A percentile compares a stretch with the other conserved stretches of the same genome.
Evolutionary conservation across 2,329 filamentous ascomycete genomes (phyloP).

Genomic region (Colletotrichum sp.): DNA sequence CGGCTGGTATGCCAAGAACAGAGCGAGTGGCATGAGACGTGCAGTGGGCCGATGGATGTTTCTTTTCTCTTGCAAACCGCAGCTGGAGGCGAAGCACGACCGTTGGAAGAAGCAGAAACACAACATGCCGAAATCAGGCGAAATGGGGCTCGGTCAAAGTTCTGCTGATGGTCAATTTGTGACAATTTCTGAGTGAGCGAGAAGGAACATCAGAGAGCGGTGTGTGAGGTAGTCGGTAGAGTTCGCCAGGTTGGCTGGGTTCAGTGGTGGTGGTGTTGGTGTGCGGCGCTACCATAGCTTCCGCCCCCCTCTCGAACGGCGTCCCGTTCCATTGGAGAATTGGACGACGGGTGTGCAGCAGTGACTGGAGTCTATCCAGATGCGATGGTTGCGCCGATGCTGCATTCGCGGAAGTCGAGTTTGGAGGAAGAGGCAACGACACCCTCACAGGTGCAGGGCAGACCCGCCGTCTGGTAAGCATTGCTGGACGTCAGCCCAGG

Average conservation of each 20-base stretch:
- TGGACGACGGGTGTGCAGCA: constrained; percentile 4
- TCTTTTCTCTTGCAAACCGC: not conserved
- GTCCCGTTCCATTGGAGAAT: constrained; percentile 12
- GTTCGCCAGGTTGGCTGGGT: not conserved
- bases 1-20: constrained; percentile 5
- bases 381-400: not conserved
- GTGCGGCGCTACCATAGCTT: constrained; percentile 10
- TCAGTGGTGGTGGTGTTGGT: not conserved
- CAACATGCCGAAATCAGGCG: not conserved
- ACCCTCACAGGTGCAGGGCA: not conserved
- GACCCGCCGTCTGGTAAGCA: not conserved
- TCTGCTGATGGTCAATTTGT: not conserved
- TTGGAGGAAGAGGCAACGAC: constrained; percentile 2
- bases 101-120: not conserved
- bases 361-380: not conserved
- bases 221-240: not conserved
- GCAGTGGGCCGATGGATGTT: not conserved
- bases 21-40: constrained; percentile 5
- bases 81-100: not conserved
- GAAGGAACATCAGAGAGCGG: not conserved
- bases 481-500: not conserved
- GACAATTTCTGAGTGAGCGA: not conserved
- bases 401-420: not conserved
- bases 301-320: constrained; percentile 2
- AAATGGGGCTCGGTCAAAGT: not conserved